phyloP scores from a whole-genome alignment of 257 asterid genomes.

The Fraxinus americana region DNA sequence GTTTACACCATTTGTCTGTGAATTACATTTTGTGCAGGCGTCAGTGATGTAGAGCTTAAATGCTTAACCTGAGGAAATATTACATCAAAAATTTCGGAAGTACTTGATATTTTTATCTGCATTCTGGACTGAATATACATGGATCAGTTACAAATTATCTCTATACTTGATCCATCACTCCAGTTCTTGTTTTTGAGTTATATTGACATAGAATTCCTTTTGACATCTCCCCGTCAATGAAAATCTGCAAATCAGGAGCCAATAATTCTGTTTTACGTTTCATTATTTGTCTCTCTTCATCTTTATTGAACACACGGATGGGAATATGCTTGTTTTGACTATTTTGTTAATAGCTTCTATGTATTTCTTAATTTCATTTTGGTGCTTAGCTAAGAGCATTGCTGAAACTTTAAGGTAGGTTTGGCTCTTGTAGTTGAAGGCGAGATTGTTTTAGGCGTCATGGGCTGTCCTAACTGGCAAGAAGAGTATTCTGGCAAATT shows the following conservation, averaged over 20 bases:
- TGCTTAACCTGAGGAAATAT: not conserved
- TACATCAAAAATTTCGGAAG: not conserved
- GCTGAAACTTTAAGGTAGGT: slow-evolving; percentile 71
- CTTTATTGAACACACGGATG: not conserved
- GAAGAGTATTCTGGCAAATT: slow-evolving; percentile 36
- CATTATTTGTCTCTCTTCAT: not conserved
- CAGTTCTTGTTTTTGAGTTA: not conserved
- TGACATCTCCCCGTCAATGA: not conserved
- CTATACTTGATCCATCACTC: not conserved
- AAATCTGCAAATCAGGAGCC: not conserved
- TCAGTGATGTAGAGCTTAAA: not conserved
- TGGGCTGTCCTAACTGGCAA: slow-evolving; percentile 97
- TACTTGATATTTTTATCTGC: not conserved
- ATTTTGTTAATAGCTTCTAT: not conserved
- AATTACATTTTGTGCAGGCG: not conserved
- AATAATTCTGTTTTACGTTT: not conserved
- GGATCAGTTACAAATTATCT: not conserved
- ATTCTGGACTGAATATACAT: not conserved
- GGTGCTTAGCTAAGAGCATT: slow-evolving; percentile 3
- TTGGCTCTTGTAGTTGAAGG: slow-evolving; percentile 92
- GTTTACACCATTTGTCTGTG: not conserved
- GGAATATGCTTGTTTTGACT: not conserved
- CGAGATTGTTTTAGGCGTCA: slow-evolving; percentile 85
- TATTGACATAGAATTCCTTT: not conserved
- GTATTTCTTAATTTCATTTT: not conserved